A percentile compares a stretch with the other conserved stretches of the same genome.
Conservation (phyloP, 176 grass and related monocot genomes). For the Aegilops tauschii region DNA sequence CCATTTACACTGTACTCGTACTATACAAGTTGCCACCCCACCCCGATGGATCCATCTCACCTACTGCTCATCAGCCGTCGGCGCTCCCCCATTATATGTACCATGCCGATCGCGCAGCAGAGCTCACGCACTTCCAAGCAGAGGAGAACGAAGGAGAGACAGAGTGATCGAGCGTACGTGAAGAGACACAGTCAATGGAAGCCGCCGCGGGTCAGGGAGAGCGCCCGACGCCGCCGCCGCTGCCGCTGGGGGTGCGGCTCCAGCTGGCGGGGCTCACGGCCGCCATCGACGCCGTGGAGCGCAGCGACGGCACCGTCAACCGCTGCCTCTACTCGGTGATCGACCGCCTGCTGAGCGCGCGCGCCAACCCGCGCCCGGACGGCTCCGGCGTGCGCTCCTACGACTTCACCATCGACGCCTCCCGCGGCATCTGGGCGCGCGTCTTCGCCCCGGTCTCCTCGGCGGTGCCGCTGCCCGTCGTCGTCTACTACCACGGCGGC, state of each 20-base stretch:
- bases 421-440: constrained; percentile 49
- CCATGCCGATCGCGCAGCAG: not conserved
- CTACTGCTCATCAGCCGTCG: not conserved
- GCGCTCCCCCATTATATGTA: not conserved
- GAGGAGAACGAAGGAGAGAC: not conserved
- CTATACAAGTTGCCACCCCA: not conserved
- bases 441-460: constrained; percentile 36
- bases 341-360: constrained; percentile 26
- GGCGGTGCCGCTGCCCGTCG: constrained; percentile 13
- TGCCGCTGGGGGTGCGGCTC: constrained; percentile 36
- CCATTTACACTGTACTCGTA: no score
- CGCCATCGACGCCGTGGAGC: constrained; percentile 34
- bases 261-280: constrained; percentile 23
- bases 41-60: not conserved
- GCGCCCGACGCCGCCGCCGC: not conserved
- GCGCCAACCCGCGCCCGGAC: constrained; percentile 23
- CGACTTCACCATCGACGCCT: constrained; percentile 54
- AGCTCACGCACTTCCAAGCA: not conserved
- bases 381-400: constrained; percentile 44
- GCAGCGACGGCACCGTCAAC: constrained; percentile 56
- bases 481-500: constrained; percentile 80
- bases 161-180: not conserved
- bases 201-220: not conserved
- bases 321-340: constrained; percentile 51
- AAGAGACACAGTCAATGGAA: not conserved